A percentile compares a stretch with the other conserved stretches of the same genome.
Conservation (phyloP, 2,329 filamentous ascomycete genomes). For the Phaeophleospora eucalypticola region DNA sequence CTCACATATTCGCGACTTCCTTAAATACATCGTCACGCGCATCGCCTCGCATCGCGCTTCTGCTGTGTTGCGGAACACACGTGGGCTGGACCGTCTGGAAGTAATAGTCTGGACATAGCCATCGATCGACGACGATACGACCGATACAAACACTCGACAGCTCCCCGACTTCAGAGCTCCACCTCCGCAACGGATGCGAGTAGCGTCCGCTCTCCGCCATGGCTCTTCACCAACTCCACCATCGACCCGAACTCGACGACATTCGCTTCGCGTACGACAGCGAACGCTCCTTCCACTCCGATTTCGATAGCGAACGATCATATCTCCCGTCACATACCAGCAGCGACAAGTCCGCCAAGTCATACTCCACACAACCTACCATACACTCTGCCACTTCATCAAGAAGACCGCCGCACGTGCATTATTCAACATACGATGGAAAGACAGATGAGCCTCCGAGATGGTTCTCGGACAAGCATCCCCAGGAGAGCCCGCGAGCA, state of each 20-base stretch:
- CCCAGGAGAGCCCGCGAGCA: constrained; percentile 45
- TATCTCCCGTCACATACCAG: constrained; percentile 15
- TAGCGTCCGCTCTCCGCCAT: constrained; percentile 10
- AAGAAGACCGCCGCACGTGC: constrained; percentile 24
- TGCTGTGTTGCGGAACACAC: constrained; percentile 16
- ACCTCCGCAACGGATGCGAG: neutral
- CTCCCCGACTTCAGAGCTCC: constrained; percentile 4
- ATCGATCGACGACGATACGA: constrained; percentile 3
- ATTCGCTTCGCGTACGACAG: constrained; percentile 29
- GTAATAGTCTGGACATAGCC: neutral
- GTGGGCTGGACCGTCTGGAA: constrained; percentile 3
- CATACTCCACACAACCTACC: constrained; percentile 28
- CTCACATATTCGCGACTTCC: neutral
- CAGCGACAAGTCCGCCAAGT: constrained; percentile 26
- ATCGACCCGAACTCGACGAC: constrained; percentile 27
- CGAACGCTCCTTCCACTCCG: constrained; percentile 23
- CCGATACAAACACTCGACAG: constrained; percentile 7
- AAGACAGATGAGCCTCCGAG: constrained; percentile 18
- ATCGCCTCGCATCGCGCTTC: neutral
- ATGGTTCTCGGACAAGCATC: constrained; percentile 22
- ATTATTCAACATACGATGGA: constrained; percentile 26
- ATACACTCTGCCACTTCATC: constrained; percentile 22
- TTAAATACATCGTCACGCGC: neutral
- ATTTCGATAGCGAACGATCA: constrained; percentile 20
- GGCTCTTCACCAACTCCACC: constrained; percentile 24